Percentiles rank a stretch among this genome's conserved stretches.
phyloP scores from a whole-genome alignment of 176 grass and related monocot species.

The bread wheat (Triticum aestivum) region DNA sequence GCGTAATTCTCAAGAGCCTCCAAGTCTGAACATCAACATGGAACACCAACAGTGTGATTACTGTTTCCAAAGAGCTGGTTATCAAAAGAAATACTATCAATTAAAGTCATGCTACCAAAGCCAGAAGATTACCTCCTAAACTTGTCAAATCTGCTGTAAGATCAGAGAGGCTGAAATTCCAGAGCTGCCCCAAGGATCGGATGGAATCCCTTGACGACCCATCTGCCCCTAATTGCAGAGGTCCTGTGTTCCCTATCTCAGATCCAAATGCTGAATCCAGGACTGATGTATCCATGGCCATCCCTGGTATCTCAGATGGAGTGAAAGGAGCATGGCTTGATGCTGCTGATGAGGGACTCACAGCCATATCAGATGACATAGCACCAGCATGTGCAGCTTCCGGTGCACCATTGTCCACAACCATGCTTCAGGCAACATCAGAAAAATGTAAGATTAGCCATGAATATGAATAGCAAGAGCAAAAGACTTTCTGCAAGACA shows the following conservation, averaged over 20 bases:
- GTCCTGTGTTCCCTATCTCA: slow-evolving; percentile 51
- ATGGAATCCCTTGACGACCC: slow-evolving; percentile 74
- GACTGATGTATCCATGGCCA: slow-evolving; percentile 74
- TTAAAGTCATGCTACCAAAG: neutral
- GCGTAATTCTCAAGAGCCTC: slow-evolving; percentile 83
- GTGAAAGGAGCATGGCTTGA: slow-evolving; percentile 93
- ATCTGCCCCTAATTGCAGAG: slow-evolving; percentile 80
- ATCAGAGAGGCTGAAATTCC: slow-evolving; percentile 99
- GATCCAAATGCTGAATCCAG: slow-evolving; percentile 76
- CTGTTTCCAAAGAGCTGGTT: neutral
- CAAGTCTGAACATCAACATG: slow-evolving; percentile 52
- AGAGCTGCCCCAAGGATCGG: slow-evolving; percentile 84
- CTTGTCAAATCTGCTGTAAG: slow-evolving; percentile 88
- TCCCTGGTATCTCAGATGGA: slow-evolving; percentile 77
- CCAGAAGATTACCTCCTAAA: slow-evolving; percentile 71
- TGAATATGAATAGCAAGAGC: neutral
- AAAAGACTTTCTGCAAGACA: neutral
- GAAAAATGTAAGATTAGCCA: neutral
- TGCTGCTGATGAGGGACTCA: slow-evolving; percentile 85
- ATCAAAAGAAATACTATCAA: slow-evolving; percentile 2
- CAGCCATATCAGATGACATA: slow-evolving; percentile 85
- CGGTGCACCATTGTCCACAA: slow-evolving; percentile 53
- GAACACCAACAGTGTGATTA: slow-evolving; percentile 6
- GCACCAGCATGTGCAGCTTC: slow-evolving; percentile 47
- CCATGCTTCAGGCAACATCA: slow-evolving; percentile 59